Evolutionary conservation across 192 early-diverging fungal species (phyloP).

Genomic region (Umbelopsis ramanniana): DNA sequence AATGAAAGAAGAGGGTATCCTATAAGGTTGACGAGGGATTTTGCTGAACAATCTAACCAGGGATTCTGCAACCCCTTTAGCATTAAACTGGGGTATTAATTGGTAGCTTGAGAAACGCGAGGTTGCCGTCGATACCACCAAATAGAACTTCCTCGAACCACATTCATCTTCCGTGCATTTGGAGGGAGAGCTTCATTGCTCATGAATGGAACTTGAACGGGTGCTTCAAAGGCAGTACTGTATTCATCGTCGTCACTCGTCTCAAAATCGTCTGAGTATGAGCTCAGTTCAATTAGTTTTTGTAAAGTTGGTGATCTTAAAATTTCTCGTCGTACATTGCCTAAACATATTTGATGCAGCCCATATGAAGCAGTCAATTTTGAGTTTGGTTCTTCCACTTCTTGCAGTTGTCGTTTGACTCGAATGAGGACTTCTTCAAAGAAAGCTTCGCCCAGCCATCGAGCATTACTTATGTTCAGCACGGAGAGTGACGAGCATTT

Average conservation of each 20-base stretch:
- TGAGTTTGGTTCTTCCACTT: background rate
- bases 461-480: slow-evolving; percentile 33
- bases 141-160: slow-evolving; percentile 37
- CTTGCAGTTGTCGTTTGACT: slow-evolving; percentile 26
- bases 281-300: slow-evolving; percentile 31
- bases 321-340: slow-evolving; percentile 26
- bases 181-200: slow-evolving; percentile 21
- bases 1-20: slow-evolving; percentile 1
- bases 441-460: slow-evolving; percentile 29
- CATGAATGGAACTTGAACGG: slow-evolving; percentile 5
- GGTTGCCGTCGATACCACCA: slow-evolving; percentile 39
- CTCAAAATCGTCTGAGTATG: slow-evolving; percentile 21
- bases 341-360: slow-evolving; percentile 32
- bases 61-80: background rate
- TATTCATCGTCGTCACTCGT: slow-evolving; percentile 25
- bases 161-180: slow-evolving; percentile 28
- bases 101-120: background rate
- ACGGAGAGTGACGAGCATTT: slow-evolving; percentile 20
- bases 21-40: background rate
- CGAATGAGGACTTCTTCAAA: slow-evolving; percentile 27
- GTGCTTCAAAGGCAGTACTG: background rate
- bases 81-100: background rate
- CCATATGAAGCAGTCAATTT: background rate
- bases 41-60: background rate
- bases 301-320: slow-evolving; percentile 18